These are phyloP conservation scores for Hypoxylon trugodes DNA, from an alignment of 495 filamentous ascomycete genomes.

Conservation along the genomic window DNA sequence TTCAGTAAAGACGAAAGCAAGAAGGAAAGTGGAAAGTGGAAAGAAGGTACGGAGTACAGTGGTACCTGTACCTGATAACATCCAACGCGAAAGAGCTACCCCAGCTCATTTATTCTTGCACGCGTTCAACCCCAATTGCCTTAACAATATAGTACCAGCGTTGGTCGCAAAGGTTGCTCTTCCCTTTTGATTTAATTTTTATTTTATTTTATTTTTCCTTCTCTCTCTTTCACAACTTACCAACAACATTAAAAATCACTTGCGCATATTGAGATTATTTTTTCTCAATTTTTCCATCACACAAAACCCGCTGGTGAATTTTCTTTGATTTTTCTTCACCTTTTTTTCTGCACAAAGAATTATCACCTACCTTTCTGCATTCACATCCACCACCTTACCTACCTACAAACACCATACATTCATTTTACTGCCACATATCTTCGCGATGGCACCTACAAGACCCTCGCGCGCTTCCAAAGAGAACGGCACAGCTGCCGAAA, in stretches of 20 bases:
- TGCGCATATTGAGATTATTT: neutral
- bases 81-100: conserved; percentile 25
- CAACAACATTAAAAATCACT: neutral
- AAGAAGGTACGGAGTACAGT: conserved; percentile 5
- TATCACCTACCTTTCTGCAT: neutral
- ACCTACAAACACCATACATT: neutral
- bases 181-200: conserved; percentile 12
- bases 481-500: conserved; percentile 32
- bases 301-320: neutral
- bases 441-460: conserved; percentile 41
- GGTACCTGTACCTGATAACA: conserved; percentile 29
- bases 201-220: conserved; percentile 1
- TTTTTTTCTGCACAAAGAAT: neutral
- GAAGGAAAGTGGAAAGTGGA: no score
- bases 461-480: conserved; percentile 39
- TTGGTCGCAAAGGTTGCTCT: conserved; percentile 11
- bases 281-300: conserved; percentile 24
- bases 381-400: no score
- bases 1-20: no score
- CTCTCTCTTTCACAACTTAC: neutral
- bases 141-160: neutral
- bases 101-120: conserved; percentile 12
- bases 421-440: neutral
- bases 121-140: conserved; percentile 30
- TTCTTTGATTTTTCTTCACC: neutral